Percentiles rank a stretch among this genome's conserved stretches.
These are phyloP conservation scores for Cymbopogon flexuosus DNA, from an alignment of 202 grass and related monocot species.

Conservation along the genomic window DNA sequence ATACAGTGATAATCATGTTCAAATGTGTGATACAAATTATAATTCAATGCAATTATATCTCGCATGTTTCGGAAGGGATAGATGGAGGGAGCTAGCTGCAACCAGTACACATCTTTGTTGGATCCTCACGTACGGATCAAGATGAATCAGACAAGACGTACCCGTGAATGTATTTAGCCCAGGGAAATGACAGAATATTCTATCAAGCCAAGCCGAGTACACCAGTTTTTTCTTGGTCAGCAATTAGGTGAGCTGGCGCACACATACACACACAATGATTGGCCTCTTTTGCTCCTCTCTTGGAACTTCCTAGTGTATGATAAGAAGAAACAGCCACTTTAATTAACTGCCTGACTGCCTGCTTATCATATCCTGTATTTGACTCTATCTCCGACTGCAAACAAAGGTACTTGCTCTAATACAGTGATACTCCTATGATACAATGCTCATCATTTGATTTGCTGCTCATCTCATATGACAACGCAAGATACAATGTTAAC, in stretches of 20 bases:
- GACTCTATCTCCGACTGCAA: not conserved
- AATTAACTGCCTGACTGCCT: not conserved
- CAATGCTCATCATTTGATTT: not conserved
- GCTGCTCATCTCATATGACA: not conserved
- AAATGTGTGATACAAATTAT: not conserved
- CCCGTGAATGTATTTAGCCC: slow-evolving; percentile 11
- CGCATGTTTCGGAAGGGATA: not conserved
- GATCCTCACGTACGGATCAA: not conserved
- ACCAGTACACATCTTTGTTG: not conserved
- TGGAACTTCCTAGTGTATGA: not conserved
- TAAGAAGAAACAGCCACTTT: not conserved
- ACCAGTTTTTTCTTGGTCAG: not conserved
- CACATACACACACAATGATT: not conserved
- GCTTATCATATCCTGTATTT: not conserved
- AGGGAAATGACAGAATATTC: not conserved
- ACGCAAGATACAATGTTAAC: not conserved
- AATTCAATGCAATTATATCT: not conserved
- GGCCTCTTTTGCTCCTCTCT: not conserved
- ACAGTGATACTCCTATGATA: not conserved
- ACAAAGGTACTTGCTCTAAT: not conserved
- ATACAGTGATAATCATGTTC: not conserved
- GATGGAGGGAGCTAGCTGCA: not conserved
- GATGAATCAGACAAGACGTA: slow-evolving; percentile 3
- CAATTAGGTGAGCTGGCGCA: not conserved
- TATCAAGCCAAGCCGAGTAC: not conserved